Base-by-base conservation (phyloP, 2,329 filamentous ascomycete species). In the Cadophora malorum region DNA sequence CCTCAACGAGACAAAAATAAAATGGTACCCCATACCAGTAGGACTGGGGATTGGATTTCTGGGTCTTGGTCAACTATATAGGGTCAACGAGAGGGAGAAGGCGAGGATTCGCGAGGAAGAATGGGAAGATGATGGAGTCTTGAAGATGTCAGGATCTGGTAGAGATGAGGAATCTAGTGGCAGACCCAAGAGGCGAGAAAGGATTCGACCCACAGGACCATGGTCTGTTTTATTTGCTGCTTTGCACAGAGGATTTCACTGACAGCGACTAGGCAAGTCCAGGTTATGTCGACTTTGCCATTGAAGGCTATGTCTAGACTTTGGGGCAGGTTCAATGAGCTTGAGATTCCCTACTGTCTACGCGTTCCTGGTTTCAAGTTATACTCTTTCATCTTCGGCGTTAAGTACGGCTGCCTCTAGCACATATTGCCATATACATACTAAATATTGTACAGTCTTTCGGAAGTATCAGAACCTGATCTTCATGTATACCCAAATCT, bases 401-500 rank as follows among this genome's bases (percentile, higher is more conserved):
- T 91, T 76, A 91, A 91, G 80, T 87, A 75, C 71, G 79, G 50
- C n/a, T 28, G 33, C 3, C 25, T 47, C 45, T 38, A 19, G n/a
- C 47, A 60, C 49, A 31, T 50, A 31, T 33, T 47, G 47, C 28
- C 0, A 41, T 53, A 47, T 31, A 10, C 49, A 31, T 12, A 66
- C 74, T 78, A 69, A 77, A 50, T 28, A 31, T 31, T 23, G 28
- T 35, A 5, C 49, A 91, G 90, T 78, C 86, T 99, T 67, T 87
- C 90, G 68, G 96, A 99, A 81, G 90, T 97, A 21, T 88, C 90
- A 38, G 94, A 99, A 78, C 88, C 90, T 21, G 96, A 99, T 75
- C 88, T 99, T 23, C 94, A 92, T 78, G 87, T 87, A 59, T 99
- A 96, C 79, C 92, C 94, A 23, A 99, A 99, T 78, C 88, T 99